Percentiles rank a stretch among this genome's conserved stretches.
Evolutionary conservation across 2,329 filamentous ascomycete genomes (phyloP).

Genomic region (Calonectria pseudoreteaudii): DNA sequence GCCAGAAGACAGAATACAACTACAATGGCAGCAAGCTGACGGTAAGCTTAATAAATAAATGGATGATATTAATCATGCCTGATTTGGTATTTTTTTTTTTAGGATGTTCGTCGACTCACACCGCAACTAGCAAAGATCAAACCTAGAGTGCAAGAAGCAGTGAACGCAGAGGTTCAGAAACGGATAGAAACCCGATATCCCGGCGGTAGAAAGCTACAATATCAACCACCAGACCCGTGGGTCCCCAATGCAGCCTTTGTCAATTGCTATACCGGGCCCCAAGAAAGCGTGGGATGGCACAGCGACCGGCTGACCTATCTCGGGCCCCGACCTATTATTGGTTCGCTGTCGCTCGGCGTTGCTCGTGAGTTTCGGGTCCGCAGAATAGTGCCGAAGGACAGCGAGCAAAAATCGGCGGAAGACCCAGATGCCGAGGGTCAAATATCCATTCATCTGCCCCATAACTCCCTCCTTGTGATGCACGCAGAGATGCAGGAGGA

Average conservation of each 20-base stretch:
- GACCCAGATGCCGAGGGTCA: slow-evolving; percentile 80
- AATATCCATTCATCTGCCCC: slow-evolving; percentile 91
- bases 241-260: slow-evolving; percentile 91
- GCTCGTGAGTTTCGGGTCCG: slow-evolving; percentile 93
- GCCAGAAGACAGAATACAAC: slow-evolving; percentile 82
- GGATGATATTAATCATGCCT: neutral
- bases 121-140: slow-evolving; percentile 80
- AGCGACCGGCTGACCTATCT: slow-evolving; percentile 94
- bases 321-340: slow-evolving; percentile 88
- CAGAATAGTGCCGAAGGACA: slow-evolving; percentile 73
- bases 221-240: slow-evolving; percentile 82
- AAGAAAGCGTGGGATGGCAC: slow-evolving; percentile 91
- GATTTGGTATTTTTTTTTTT: slow-evolving; percentile 1
- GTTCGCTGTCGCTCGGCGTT: slow-evolving; percentile 89
- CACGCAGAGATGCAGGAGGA: slow-evolving; percentile 98
- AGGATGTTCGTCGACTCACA: slow-evolving; percentile 82
- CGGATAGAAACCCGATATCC: slow-evolving; percentile 79
- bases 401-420: slow-evolving; percentile 52
- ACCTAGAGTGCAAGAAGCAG: slow-evolving; percentile 75
- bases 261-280: slow-evolving; percentile 89
- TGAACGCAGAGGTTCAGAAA: slow-evolving; percentile 81
- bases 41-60: slow-evolving; percentile 48
- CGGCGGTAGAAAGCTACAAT: slow-evolving; percentile 76
- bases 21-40: slow-evolving; percentile 85
- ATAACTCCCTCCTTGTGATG: slow-evolving; percentile 95